Base-by-base conservation (phyloP, 768 basidiomycete species). In the Russula sp. region DNA sequence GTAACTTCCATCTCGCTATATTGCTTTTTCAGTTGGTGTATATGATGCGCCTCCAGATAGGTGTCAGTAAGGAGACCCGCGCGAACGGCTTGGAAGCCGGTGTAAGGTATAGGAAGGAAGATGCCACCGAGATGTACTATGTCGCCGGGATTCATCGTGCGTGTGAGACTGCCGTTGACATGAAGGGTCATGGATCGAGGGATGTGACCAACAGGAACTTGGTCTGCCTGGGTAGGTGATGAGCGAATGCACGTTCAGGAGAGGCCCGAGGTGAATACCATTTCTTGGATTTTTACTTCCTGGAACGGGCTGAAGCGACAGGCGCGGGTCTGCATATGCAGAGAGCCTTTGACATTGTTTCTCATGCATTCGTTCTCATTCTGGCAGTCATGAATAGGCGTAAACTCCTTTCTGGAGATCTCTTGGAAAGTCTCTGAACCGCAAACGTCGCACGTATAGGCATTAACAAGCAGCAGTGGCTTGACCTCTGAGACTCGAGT, bases 401-500 rank as follows among this genome's bases (percentile, higher is more conserved):
- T 83, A 73, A 98, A 98, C 11, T 91, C 87, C 73, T 94, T 95
- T 71, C 86, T 85, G 10, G 88, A 87, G 62, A 99, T 94, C 70
- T 98, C 94, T 74, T 98, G 95, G 80, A 99, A 99, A 34, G 94
- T 96, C 74, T 99, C 97, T 48, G 94, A 92, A 50, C 97, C 97
- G 73, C 97, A 99, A 63, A 93, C 87, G 72, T 98, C 97, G 76
- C 97, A 98, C 0, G 94, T 95, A 75, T 98, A 99, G 35, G 96
- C 97, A 75, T 96, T 97, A 71, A 98, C 94, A 72, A 92, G 88
- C 14, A 99, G 83, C 18, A 98, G 85, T 10, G 97, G 97, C 72
- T 98, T 98, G 72, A 99, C 97, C 78, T 98, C 97, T 3, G 95
- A 98, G 4, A 99, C 94, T 65, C 97, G 94, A 35, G 94, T 99